Conservation (phyloP, 257 asterid genomes). For the Fraxinus anomala region DNA sequence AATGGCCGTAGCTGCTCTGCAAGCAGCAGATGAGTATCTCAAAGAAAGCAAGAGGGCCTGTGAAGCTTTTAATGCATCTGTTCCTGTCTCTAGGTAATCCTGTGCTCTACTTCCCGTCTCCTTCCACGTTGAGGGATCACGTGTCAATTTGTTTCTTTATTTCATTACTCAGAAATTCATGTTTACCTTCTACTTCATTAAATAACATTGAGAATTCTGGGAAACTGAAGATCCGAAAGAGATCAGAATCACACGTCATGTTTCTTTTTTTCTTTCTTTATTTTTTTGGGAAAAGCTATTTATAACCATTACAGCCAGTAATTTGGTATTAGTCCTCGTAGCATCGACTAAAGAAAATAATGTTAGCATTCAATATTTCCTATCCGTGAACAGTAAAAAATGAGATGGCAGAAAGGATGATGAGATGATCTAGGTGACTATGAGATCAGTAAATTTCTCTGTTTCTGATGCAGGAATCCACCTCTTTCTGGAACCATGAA, state of each 20-base stretch:
- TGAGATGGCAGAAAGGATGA: background rate
- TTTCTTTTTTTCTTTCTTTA: too few species aligned
- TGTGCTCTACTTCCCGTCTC: background rate
- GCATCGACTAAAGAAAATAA: background rate
- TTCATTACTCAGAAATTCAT: background rate
- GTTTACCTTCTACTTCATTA: background rate
- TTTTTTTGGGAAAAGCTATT: background rate
- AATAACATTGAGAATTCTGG: background rate
- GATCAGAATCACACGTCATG: background rate
- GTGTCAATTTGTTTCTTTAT: background rate
- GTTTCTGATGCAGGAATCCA: conserved; percentile 65
- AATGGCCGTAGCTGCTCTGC: conserved; percentile 94
- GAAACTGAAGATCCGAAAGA: background rate
- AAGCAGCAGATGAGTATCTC: conserved; percentile 96
- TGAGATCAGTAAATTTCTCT: background rate
- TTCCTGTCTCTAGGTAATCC: conserved; percentile 79
- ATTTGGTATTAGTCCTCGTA: background rate
- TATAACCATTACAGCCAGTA: background rate
- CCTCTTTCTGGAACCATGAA: conserved; percentile 98
- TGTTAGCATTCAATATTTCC: background rate
- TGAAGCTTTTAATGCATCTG: conserved; percentile 73
- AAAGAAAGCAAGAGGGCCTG: conserved; percentile 87
- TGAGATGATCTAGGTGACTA: background rate
- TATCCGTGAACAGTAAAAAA: background rate
- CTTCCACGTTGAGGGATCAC: background rate